phyloP scores from a whole-genome alignment of 2,329 filamentous ascomycete species.

The Fulvia fulva region DNA sequence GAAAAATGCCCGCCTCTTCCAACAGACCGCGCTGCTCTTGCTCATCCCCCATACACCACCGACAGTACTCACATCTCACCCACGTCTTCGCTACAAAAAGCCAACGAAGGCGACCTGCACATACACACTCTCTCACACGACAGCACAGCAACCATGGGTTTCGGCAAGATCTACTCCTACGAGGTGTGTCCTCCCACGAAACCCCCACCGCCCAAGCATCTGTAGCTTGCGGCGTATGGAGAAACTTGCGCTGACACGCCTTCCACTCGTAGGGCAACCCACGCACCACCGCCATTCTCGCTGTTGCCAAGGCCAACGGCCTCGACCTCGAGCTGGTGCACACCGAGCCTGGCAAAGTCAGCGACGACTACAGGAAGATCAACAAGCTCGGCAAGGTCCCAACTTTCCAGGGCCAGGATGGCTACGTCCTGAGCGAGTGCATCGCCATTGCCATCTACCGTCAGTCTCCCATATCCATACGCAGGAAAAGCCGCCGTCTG shows the following conservation, averaged over 20 bases:
- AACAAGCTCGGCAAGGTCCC: constrained; percentile 90
- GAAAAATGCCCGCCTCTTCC: neutral
- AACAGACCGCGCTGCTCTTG: neutral
- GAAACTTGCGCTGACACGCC: constrained; percentile 1
- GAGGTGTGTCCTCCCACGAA: constrained; percentile 56
- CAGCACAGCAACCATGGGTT: constrained; percentile 42
- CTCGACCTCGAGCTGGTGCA: constrained; percentile 84
- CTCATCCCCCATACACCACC: neutral
- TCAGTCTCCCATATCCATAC: constrained; percentile 53
- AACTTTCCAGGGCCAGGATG: constrained; percentile 87
- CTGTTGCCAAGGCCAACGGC: constrained; percentile 95
- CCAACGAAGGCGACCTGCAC: constrained; percentile 32
- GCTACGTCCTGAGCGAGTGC: constrained; percentile 80
- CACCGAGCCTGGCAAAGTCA: constrained; percentile 62
- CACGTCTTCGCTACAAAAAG: constrained; percentile 15
- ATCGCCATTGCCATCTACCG: constrained; percentile 97
- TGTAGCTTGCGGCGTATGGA: neutral
- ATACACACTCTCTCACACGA: constrained; percentile 9
- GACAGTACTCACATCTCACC: constrained; percentile 7
- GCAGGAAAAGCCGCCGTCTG: neutral
- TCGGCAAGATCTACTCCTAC: constrained; percentile 95
- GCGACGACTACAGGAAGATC: constrained; percentile 75
- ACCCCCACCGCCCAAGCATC: neutral
- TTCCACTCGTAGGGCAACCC: constrained; percentile 66
- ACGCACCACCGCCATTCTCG: constrained; percentile 82